A percentile compares a stretch with the other conserved stretches of the same genome.
Evolutionary conservation across 108 stramenopile genomes (phyloP).

Genomic region (Epithemia pelagica): DNA sequence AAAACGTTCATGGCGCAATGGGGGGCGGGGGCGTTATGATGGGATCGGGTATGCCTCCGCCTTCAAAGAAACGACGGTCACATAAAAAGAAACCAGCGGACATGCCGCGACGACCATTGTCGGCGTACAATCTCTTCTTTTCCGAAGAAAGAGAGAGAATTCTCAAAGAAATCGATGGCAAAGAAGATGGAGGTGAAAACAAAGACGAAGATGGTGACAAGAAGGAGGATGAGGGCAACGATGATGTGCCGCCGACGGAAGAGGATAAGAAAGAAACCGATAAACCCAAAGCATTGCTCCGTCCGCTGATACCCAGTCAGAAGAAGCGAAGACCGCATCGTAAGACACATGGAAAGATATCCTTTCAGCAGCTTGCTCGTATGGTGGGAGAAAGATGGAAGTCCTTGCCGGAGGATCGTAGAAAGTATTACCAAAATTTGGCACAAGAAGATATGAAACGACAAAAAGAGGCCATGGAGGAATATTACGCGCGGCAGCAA

Average conservation of each 20-base stretch:
- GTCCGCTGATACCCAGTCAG: conserved; percentile 34
- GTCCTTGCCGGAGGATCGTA: conserved; percentile 31
- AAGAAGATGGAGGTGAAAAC: conserved; percentile 5
- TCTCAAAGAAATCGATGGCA: conserved; percentile 39
- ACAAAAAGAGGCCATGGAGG: conserved; percentile 52
- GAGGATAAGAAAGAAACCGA: conserved; percentile 1
- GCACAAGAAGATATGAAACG: conserved; percentile 43
- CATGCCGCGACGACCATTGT: conserved; percentile 47
- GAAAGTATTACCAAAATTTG: conserved; percentile 42
- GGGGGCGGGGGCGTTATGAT: background rate
- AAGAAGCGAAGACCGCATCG: conserved; percentile 47
- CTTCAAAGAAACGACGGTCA: conserved; percentile 29
- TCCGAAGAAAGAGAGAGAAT: conserved; percentile 53
- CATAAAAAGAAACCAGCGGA: conserved; percentile 49
- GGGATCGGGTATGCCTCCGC: background rate
- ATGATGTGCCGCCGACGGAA: conserved; percentile 5
- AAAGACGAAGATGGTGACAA: conserved; percentile 12
- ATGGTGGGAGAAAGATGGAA: conserved; percentile 54
- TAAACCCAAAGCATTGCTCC: conserved; percentile 32
- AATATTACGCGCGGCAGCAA: conserved; percentile 32
- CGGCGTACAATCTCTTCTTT: conserved; percentile 64
- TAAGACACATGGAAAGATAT: conserved; percentile 60
- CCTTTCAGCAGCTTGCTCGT: conserved; percentile 40
- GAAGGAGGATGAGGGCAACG: conserved; percentile 14
- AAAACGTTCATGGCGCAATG: background rate